phyloP scores from a whole-genome alignment of 768 basidiomycete genomes.

The Suillus subalutaceus region DNA sequence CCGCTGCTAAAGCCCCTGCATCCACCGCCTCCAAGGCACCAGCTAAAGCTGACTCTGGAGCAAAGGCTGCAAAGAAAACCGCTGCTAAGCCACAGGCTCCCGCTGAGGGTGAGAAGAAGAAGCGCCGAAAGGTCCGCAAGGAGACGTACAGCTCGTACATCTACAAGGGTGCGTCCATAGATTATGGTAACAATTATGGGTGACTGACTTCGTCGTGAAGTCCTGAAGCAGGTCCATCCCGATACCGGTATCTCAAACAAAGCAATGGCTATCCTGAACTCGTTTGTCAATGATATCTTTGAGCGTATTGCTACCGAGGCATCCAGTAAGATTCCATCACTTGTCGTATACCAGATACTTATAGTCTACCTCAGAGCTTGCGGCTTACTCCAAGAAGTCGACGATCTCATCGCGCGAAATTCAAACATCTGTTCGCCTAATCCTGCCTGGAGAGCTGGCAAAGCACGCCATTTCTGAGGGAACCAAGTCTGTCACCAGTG shows the following conservation, averaged over 20 bases:
- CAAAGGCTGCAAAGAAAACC: slow-evolving; percentile 62
- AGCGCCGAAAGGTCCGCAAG: slow-evolving; percentile 78
- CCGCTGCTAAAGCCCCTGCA: slow-evolving; percentile 43
- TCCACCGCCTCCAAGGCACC: slow-evolving; percentile 66
- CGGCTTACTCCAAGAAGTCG: slow-evolving; percentile 86
- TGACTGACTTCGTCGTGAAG: slow-evolving; percentile 35
- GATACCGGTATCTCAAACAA: slow-evolving; percentile 95
- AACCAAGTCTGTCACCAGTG: slow-evolving; percentile 72
- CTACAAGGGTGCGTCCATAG: slow-evolving; percentile 61
- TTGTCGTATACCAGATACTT: not conserved
- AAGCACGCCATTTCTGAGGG: slow-evolving; percentile 91
- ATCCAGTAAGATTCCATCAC: slow-evolving; percentile 47
- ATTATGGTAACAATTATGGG: not conserved
- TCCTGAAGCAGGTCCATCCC: slow-evolving; percentile 90
- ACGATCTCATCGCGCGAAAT: slow-evolving; percentile 93
- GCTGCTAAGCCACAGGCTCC: slow-evolving; percentile 56
- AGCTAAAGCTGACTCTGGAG: slow-evolving; percentile 43
- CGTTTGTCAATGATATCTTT: slow-evolving; percentile 85
- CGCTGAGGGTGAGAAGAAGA: slow-evolving; percentile 75
- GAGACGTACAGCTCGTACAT: slow-evolving; percentile 88
- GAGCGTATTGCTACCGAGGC: slow-evolving; percentile 79
- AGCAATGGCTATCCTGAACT: slow-evolving; percentile 82
- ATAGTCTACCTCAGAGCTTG: slow-evolving; percentile 55
- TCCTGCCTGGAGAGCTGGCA: slow-evolving; percentile 83
- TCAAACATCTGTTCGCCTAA: slow-evolving; percentile 81